A percentile compares a stretch with the other conserved stretches of the same genome.
Conservation (phyloP, 208 protist species). For the Vickermania spadyakhi region DNA sequence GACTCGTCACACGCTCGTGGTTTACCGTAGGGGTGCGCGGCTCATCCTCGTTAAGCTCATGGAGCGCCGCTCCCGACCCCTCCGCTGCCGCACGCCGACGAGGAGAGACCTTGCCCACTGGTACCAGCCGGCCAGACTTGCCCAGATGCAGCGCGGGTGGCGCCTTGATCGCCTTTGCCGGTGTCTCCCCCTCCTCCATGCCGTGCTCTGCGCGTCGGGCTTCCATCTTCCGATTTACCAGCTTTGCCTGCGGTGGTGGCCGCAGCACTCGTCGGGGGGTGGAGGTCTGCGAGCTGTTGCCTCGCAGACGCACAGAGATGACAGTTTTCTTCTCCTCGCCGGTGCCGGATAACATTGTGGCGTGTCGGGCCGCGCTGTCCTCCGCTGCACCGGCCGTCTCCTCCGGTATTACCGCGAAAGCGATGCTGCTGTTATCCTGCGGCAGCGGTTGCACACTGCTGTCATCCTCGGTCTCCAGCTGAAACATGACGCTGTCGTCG, state of each 20-base stretch:
- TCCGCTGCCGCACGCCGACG: too few species aligned
- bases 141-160: neutral
- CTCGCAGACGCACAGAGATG: neutral
- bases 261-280: neutral
- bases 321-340: neutral
- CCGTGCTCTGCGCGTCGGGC: too few species aligned
- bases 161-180: neutral
- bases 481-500: neutral
- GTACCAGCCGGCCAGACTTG: neutral
- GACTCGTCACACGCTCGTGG: neutral
- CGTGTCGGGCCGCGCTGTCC: neutral
- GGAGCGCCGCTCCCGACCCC: too few species aligned
- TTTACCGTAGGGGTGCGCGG: too few species aligned
- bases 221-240: neutral
- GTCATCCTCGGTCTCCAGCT: neutral
- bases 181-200: neutral
- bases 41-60: too few species aligned
- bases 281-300: neutral
- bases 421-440: neutral
- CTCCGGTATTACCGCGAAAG: neutral
- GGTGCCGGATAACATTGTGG: neutral
- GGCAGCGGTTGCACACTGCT: neutral
- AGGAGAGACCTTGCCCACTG: neutral
- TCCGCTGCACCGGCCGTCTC: neutral
- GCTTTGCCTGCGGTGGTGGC: neutral